Base-by-base conservation (phyloP, 2,329 filamentous ascomycete species). In the Xylaria sp. region DNA sequence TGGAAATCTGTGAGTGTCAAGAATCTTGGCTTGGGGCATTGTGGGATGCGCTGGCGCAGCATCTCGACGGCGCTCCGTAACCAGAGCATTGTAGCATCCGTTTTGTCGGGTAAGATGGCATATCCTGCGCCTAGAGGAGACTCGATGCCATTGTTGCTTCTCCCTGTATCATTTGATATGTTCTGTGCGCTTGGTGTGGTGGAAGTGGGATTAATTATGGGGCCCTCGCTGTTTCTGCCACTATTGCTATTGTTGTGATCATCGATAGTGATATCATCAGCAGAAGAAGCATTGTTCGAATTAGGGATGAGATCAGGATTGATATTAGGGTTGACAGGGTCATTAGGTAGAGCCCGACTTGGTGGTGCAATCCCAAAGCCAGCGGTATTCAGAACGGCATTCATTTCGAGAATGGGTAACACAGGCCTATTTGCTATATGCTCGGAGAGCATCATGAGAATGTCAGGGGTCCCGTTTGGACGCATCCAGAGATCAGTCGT, bases 361-460 rank as follows among this genome's bases (percentile, higher is more conserved):
- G 59, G 49, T 10, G 40, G 58, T 40, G 63, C 23, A 49, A 10
- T 20, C 6, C 60, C 65, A 26, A 68, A 63, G 46, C 51, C 59
- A 31, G 65, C 65, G 13, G 40, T 60, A 33, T 74, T 74, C 17
- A 77, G 59, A 1, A 75, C 72, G 44, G 71, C 76, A 46, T 75
- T 76, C 75, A 76, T 77, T 60, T 77, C 75, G 6, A 76, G 72
- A 42, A 76, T 68, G 1, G 75, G 72, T 13, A 77, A 67, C n/a
- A 77, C 66, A 9, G 74, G 74, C 28, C 71, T 70, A 59, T 74
- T 74, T 44, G 72, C 70, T 66, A 77, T 73, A 38, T 77, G 71
- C 46, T 74, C 71, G 1, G 74, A 66, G 54, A 74, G 70, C 69
- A 77, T 77, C 13, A 77, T 63, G 28, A 77, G 70, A 40, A 77